phyloP scores from a whole-genome alignment of 768 basidiomycete genomes.

The Trametes villosa region DNA sequence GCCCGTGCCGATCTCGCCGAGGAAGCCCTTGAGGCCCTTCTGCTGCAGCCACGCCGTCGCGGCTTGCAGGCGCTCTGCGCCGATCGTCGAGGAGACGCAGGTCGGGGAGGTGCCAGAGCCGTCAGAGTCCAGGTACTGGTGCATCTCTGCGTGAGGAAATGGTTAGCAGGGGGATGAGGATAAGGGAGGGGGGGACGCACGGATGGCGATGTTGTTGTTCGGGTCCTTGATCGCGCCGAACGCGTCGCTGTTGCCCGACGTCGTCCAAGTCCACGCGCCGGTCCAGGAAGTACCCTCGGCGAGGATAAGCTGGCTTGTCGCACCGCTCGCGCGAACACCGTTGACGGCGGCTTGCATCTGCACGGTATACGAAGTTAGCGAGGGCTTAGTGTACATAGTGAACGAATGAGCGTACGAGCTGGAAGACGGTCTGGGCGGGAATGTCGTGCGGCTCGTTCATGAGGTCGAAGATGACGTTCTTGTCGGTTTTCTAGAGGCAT shows the following conservation, averaged over 20 bases:
- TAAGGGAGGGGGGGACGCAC: constrained; percentile 36
- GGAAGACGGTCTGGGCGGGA: constrained; percentile 53
- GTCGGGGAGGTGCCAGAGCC: constrained; percentile 56
- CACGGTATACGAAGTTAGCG: constrained; percentile 7
- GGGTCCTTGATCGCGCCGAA: constrained; percentile 60
- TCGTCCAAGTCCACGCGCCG: constrained; percentile 64
- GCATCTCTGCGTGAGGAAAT: constrained; percentile 52
- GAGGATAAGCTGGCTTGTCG: constrained; percentile 48
- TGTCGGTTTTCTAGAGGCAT: constrained; percentile 38
- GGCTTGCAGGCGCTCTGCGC: constrained; percentile 55
- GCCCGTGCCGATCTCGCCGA: constrained; percentile 64
- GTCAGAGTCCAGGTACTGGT: constrained; percentile 72
- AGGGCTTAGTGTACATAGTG: constrained; percentile 2
- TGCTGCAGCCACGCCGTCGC: constrained; percentile 64
- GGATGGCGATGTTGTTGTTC: constrained; percentile 62
- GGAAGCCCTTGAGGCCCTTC: constrained; percentile 64
- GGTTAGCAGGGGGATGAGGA: background rate
- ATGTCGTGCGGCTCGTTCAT: constrained; percentile 72
- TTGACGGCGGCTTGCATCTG: constrained; percentile 68
- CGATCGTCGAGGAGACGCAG: constrained; percentile 65
- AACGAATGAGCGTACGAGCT: constrained; percentile 43
- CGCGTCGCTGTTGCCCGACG: constrained; percentile 58
- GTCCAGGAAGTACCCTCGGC: constrained; percentile 53
- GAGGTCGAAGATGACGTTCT: constrained; percentile 61
- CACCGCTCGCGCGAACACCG: constrained; percentile 64